phyloP scores from a whole-genome alignment of 257 asterid genomes.

The Coffea eugenioides region DNA sequence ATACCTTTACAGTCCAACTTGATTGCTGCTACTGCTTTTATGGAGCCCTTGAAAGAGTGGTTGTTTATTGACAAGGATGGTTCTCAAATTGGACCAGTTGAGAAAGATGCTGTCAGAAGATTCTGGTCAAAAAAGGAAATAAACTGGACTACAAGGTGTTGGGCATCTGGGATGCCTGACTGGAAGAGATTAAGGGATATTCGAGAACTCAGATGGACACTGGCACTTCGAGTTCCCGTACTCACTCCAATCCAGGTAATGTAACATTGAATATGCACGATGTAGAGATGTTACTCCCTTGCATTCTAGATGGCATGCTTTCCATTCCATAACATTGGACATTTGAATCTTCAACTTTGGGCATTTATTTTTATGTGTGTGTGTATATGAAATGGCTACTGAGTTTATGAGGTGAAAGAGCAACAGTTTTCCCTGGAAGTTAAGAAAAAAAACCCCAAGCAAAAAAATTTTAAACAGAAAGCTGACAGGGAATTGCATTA shows the following conservation, averaged over 20 bases:
- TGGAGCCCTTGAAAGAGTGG: conserved; percentile 98
- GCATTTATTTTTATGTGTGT: too few relatives aligned
- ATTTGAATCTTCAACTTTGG: not conserved
- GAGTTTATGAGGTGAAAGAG: too few relatives aligned
- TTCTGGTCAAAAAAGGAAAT: conserved; percentile 93
- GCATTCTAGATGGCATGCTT: not conserved
- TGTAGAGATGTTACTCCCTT: not conserved
- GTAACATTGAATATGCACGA: not conserved
- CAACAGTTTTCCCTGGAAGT: too few relatives aligned
- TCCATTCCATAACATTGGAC: too few relatives aligned
- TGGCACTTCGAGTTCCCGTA: conserved; percentile 90
- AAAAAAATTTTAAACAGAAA: too few relatives aligned
- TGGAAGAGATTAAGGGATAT: conserved; percentile 96
- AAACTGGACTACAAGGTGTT: conserved; percentile 90
- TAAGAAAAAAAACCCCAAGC: too few relatives aligned
- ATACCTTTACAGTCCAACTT: conserved; percentile 96
- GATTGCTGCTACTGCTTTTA: conserved; percentile 96
- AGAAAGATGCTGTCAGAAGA: conserved; percentile 95
- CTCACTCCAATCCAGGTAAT: conserved; percentile 86
- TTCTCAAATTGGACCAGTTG: conserved; percentile 84
- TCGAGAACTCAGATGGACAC: conserved; percentile 97
- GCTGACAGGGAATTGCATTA: too few relatives aligned
- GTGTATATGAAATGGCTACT: too few relatives aligned
- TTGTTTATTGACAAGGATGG: conserved; percentile 72
- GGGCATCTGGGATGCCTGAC: conserved; percentile 98